phyloP scores from a whole-genome alignment of 2,329 filamentous ascomycete species.

The Fusarium verticillioides region DNA sequence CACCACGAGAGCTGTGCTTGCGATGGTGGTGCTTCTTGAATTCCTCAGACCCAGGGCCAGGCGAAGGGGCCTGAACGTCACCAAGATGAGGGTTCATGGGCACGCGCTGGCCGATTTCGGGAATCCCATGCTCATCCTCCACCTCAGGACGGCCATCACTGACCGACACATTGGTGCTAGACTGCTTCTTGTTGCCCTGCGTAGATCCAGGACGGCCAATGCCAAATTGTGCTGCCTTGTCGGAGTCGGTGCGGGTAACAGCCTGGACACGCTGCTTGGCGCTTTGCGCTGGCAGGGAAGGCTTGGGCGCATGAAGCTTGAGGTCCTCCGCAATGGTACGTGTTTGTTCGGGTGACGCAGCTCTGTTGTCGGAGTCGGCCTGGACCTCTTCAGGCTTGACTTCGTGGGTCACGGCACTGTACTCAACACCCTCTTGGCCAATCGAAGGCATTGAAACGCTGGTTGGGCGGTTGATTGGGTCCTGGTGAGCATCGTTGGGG shows the following conservation, averaged over 20 bases:
- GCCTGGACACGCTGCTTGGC: conserved; percentile 85
- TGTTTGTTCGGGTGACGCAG: conserved; percentile 73
- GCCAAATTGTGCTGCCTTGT: conserved; percentile 84
- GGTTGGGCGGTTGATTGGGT: conserved; percentile 69
- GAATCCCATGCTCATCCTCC: conserved; percentile 87
- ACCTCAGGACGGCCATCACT: conserved; percentile 60
- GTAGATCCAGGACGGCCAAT: conserved; percentile 72
- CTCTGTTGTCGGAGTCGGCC: conserved; percentile 52
- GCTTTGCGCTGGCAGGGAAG: conserved; percentile 82
- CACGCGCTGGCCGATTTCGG: conserved; percentile 90
- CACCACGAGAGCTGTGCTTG: conserved; percentile 75
- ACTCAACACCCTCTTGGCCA: conserved; percentile 91
- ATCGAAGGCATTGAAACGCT: conserved; percentile 87
- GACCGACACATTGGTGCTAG: conserved; percentile 67
- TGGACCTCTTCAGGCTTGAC: conserved; percentile 51
- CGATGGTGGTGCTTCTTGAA: conserved; percentile 70
- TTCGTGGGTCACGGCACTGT: conserved; percentile 70
- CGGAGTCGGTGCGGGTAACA: conserved; percentile 93
- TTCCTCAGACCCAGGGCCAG: conserved; percentile 65
- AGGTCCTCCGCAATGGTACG: conserved; percentile 83
- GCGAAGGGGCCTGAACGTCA: conserved; percentile 95
- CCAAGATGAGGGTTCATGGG: conserved; percentile 94
- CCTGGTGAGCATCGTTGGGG: conserved; percentile 51
- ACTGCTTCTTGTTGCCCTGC: conserved; percentile 71
- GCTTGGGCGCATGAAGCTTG: conserved; percentile 88